Evolutionary conservation across 495 filamentous ascomycete genomes (phyloP).

Genomic region (Podospora appendiculata): DNA sequence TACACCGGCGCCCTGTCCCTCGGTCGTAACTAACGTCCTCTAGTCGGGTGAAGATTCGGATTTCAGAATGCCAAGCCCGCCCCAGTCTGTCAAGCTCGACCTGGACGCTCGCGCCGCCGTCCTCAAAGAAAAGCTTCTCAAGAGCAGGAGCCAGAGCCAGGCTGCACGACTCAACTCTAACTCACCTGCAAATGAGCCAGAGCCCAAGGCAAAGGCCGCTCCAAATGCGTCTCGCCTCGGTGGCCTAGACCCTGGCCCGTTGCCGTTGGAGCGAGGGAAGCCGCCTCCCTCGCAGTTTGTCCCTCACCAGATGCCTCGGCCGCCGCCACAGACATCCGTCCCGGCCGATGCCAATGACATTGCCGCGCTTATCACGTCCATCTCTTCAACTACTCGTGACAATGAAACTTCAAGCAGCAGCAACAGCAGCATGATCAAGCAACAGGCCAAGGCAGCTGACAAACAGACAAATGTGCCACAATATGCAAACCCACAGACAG

Average conservation of each 20-base stretch:
- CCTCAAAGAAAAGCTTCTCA: conserved; percentile 18
- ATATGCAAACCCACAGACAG: neutral
- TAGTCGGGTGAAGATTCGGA: neutral
- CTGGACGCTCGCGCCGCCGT: conserved; percentile 16
- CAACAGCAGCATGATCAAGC: neutral
- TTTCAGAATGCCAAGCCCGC: neutral
- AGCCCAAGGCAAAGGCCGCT: neutral
- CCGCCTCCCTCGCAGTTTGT: neutral
- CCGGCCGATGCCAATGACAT: conserved; percentile 16
- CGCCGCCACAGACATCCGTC: conserved; percentile 6
- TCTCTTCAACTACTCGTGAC: conserved; percentile 1
- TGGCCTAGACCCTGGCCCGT: neutral
- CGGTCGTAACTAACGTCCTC: neutral
- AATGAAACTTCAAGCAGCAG: neutral
- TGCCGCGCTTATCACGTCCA: conserved; percentile 15
- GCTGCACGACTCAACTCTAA: neutral
- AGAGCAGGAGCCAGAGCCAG: conserved; percentile 6
- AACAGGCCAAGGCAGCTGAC: neutral
- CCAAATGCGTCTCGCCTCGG: neutral
- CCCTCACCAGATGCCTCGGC: neutral
- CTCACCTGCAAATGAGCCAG: neutral
- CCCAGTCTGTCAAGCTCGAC: neutral
- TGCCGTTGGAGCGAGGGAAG: neutral
- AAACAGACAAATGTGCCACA: neutral
- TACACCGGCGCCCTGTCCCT: too few species aligned